A percentile compares a stretch with the other conserved stretches of the same genome.
Conservation (phyloP, 1,139 yeast genomes). For the Candida frijolesensis region DNA sequence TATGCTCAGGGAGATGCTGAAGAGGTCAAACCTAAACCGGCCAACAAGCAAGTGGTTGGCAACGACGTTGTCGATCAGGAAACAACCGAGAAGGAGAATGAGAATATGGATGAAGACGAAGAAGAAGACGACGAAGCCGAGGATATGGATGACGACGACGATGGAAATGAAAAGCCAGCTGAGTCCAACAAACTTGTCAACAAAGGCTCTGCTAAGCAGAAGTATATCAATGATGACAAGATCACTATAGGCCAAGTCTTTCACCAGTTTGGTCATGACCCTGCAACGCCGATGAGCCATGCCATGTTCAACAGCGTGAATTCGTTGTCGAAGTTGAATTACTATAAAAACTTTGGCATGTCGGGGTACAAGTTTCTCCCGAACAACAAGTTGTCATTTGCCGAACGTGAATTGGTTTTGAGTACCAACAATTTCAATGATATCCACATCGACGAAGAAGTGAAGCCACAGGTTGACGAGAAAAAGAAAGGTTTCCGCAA, state of each 20-base stretch:
- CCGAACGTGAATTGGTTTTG: constrained; percentile 35
- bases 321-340: constrained; percentile 38
- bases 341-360: constrained; percentile 27
- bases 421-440: constrained; percentile 32
- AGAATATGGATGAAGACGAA: constrained; percentile 10
- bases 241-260: constrained; percentile 44
- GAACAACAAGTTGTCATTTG: constrained; percentile 30
- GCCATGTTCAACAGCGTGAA: constrained; percentile 41
- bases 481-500: constrained; percentile 22
- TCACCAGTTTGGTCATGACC: constrained; percentile 44
- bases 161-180: constrained; percentile 4
- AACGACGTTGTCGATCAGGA: constrained; percentile 9
- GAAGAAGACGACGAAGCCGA: constrained; percentile 11
- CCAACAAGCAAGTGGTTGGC: constrained; percentile 8
- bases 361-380: constrained; percentile 26
- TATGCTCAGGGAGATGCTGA: background rate
- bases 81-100: constrained; percentile 9
- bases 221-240: constrained; percentile 20
- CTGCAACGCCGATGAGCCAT: constrained; percentile 31
- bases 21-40: background rate
- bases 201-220: constrained; percentile 3
- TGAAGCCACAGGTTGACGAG: constrained; percentile 6
- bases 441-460: constrained; percentile 20
- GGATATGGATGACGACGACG: constrained; percentile 11
- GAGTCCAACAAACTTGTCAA: constrained; percentile 7